Percentiles rank a stretch among this genome's conserved stretches.
Conservation (phyloP, 805 yeast species). For the Cephaloascus fragrans region DNA sequence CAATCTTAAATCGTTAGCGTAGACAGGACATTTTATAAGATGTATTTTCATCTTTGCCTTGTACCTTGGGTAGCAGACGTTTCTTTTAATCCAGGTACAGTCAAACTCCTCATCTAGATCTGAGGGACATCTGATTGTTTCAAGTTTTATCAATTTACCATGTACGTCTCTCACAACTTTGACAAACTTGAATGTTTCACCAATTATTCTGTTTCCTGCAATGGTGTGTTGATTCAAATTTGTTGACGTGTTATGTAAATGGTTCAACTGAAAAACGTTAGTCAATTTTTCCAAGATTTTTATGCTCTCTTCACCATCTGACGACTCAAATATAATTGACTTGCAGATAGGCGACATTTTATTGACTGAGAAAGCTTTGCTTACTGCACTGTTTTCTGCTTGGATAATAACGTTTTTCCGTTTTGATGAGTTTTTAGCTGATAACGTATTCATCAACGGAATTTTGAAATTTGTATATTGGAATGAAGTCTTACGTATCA, state of each 20-base stretch:
- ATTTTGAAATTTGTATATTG: slow-evolving; percentile 9
- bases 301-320: not conserved
- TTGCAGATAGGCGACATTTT: not conserved
- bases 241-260: too few species aligned
- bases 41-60: slow-evolving; percentile 34
- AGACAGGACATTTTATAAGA: slow-evolving; percentile 9
- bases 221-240: too few species aligned
- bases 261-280: slow-evolving; percentile 3
- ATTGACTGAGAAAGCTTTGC: not conserved
- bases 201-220: not conserved
- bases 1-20: not conserved
- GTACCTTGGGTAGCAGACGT: slow-evolving; percentile 32
- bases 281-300: slow-evolving; percentile 3
- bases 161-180: slow-evolving; percentile 26
- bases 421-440: too few species aligned
- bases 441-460: too few species aligned
- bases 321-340: slow-evolving; percentile 1
- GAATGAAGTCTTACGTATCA: slow-evolving; percentile 10
- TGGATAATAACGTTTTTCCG: not conserved
- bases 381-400: not conserved
- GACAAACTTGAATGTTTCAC: slow-evolving; percentile 19
- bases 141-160: slow-evolving; percentile 27
- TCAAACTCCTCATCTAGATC: not conserved
- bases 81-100: slow-evolving; percentile 25
- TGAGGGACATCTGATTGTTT: slow-evolving; percentile 12